Base-by-base conservation (phyloP, 2,329 filamentous ascomycete species). In the Huntiella decipiens region DNA sequence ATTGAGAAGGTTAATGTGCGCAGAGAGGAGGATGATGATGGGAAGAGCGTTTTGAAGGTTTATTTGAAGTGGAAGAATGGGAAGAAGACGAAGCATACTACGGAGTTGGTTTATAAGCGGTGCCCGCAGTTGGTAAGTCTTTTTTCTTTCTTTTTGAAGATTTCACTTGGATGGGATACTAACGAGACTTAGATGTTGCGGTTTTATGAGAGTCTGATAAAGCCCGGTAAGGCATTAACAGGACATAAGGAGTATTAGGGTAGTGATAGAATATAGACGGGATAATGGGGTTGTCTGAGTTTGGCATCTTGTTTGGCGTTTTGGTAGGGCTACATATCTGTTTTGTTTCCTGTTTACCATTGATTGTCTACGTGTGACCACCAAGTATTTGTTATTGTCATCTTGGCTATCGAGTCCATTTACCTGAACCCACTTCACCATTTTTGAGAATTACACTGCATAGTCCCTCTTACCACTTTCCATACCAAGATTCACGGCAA, bases 31-130 rank as follows among this genome's bases (percentile, higher is more conserved):
- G 64, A 70, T 19, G 71, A 68, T 13, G 35, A 37, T 3, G 46
- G 46, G 8, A 41, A 37, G 6, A 13, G 38, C 4, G 70, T 68
- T 49, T 64, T 83, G 11, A 67, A 75, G 31, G 80, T 81, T 1
- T 84, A 79, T 53, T 61, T 87, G 31, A 73, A 74, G 10, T 88
- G 83, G 82, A 78, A 76, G 54, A 76, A 79, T 50, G 76, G 75
- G 6, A 66, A 73, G 41, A 86, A 84, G 64, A 82, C 80, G 1
- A 77, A 82, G 56, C 82, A 88, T 54, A 68, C 74, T 7, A 74
- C 82, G 12, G 59, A 66, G 15, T 68, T 77, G 11, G 70, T 86
- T 5, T 82, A 87, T 54, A 70, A 76, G 55, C 78, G 84, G 53
- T 86, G 81, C 53, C 83, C 83, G 0, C 82, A 88, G 56, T 82